Percentiles rank a stretch among this genome's conserved stretches.
Evolutionary conservation across 2,329 filamentous ascomycete species (phyloP).

Genomic region (Dichotomopilus funicola): DNA sequence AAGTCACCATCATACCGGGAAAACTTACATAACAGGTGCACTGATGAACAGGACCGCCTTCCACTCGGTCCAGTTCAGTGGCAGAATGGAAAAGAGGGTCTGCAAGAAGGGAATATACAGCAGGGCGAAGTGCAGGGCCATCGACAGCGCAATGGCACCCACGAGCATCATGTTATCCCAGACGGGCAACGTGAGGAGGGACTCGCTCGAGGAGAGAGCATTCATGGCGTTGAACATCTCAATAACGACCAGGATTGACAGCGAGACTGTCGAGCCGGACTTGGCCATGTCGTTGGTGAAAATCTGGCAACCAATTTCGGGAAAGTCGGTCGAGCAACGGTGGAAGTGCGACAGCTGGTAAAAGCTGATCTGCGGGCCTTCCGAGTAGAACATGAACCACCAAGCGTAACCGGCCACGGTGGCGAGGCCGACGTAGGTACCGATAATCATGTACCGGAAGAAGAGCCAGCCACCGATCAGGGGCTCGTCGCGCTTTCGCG

Average conservation of each 20-base stretch:
- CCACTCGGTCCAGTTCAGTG: slow-evolving; percentile 83
- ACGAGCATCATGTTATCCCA: slow-evolving; percentile 99
- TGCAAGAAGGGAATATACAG: slow-evolving; percentile 89
- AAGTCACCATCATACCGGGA: too few relatives aligned
- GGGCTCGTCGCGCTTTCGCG: slow-evolving; percentile 84
- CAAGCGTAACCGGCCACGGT: slow-evolving; percentile 98
- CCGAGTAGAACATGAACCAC: slow-evolving; percentile 97
- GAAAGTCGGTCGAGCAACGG: slow-evolving; percentile 77
- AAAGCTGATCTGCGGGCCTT: slow-evolving; percentile 87
- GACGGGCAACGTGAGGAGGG: slow-evolving; percentile 84
- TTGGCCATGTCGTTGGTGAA: slow-evolving; percentile 82
- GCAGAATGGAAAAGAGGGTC: slow-evolving; percentile 81
- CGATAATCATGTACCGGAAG: slow-evolving; percentile 94
- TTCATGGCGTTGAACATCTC: slow-evolving; percentile 99
- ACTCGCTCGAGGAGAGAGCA: slow-evolving; percentile 90
- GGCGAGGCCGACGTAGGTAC: slow-evolving; percentile 86
- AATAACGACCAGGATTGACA: slow-evolving; percentile 90
- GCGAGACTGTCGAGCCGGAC: slow-evolving; percentile 84
- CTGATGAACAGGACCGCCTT: slow-evolving; percentile 84
- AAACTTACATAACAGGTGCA: slow-evolving; percentile 80
- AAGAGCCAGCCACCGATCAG: slow-evolving; percentile 95
- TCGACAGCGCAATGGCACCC: slow-evolving; percentile 86
- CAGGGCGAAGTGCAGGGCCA: slow-evolving; percentile 90
- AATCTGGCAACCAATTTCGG: slow-evolving; percentile 86
- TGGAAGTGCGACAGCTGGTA: slow-evolving; percentile 90